Evolutionary conservation across 1,284 basidiomycete genomes (phyloP), one percentile per base, ranked within the genome.

Genomic region (Pseudozyma flocculosa): DNA sequence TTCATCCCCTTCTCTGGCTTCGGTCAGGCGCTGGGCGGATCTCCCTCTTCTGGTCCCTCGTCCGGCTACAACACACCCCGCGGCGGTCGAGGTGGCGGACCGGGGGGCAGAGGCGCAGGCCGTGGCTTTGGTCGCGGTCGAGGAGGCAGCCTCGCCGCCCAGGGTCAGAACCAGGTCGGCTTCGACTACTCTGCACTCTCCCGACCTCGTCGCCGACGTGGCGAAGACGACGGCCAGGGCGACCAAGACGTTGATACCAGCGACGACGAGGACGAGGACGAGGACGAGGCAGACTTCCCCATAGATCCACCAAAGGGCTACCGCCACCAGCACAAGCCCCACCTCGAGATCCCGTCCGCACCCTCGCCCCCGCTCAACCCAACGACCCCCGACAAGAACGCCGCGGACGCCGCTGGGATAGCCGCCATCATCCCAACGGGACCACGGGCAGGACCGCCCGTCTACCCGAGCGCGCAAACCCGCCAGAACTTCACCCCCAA

Each of bases 181-280:
- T 66, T 66, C 43, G 58, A 66, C 48, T 66, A 66, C 40, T 50
- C 54, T 17, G 21, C 45, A n/a, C 39, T 66, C 21, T 43, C 58
- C 17, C 54, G 54, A 17, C 5, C 8, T 11, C 43, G 5, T 36
- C 17, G 21, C 13, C 19, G 13, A 8, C 10, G n/a, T n/a, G 42
- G 47, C n/a, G 17, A 38, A 15, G 49, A 48, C 21, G 38, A 26
- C n/a, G 44, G 32, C 32, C 39, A 53, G 18, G 56, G 44, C 18
- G 40, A 56, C 11, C 39, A 40, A 8, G 53, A 54, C 24, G 47
- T 23, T 0, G 41, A 40, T 19, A 32, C 30, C 8, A 40, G 43
- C 13, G 42, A 55, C 26, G 55, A 59, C 17, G 51, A 56, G 14
- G 45, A 59, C 1, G 46, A 53, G 1, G 50, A 52, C 2, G 43